Evolutionary conservation across 306 rosid species (phyloP), one percentile per base, ranked within the genome.

Genomic region (Prunus fruticosa): DNA sequence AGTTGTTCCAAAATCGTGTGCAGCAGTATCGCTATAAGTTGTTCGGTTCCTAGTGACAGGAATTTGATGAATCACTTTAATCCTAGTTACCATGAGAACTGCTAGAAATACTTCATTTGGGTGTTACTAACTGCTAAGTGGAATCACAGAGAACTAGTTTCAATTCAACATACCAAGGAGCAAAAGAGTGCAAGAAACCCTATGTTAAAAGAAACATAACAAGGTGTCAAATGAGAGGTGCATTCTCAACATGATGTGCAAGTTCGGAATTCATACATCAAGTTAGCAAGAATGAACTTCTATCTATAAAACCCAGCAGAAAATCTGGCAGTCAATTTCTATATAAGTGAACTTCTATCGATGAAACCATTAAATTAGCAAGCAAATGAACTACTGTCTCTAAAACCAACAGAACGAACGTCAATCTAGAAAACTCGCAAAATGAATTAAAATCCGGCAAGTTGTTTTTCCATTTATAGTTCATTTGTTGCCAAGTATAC

Each of bases 401-500:
- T 11, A n/a, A 30, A n/a, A 53, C 61, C 14, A 32, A 71, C 20
- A 56, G 62, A 56, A 20, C 9, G 10, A 11, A 8, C 13, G 23
- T 6, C 3, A 22, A 56, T 52, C 28, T 58, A 66, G 25, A 66
- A 76, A 65, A 68, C 60, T 27, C 64, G 19, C 47, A 53, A 3
- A 64, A 64, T 50, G 19, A 65, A n/a, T 30, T 15, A 6, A 15
- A 71, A 30, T 30, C 74, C 2, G 19, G 69, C 50, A 75, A 49
- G 46, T 32, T 49, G 38, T 64, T 60, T 43, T 60, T 22, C 53
- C 71, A 70, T 58, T 50, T 65, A 72, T 38, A 27, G 57, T 63
- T 76, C 34, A 9, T 11, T 69, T n/a, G 54, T 45, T 32, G 67
- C 32, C 69, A 64, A 78, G 75, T 19, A 22, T 34, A 64, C 70